These are phyloP conservation scores for Calonectria pauciramosa DNA, from an alignment of 2,329 filamentous ascomycete genomes.

Conservation along the genomic window DNA sequence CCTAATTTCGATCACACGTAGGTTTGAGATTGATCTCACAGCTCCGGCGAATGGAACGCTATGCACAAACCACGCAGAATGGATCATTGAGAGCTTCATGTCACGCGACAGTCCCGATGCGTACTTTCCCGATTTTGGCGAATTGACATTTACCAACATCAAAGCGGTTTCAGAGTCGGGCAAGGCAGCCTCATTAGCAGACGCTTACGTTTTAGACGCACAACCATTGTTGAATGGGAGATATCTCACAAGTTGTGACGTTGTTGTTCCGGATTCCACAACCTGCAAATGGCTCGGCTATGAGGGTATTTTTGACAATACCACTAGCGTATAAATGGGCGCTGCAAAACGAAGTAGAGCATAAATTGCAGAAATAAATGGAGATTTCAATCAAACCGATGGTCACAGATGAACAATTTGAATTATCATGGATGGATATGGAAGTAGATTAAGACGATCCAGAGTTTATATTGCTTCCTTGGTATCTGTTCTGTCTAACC, in stretches of 20 bases:
- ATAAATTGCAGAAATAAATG: no score
- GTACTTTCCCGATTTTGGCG: slow-evolving; percentile 21
- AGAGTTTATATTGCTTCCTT: no score
- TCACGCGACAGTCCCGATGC: not conserved
- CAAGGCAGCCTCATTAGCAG: not conserved
- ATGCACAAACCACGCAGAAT: slow-evolving; percentile 24
- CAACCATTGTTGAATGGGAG: not conserved
- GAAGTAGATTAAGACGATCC: no score
- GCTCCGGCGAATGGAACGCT: slow-evolving; percentile 19
- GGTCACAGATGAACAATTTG: no score
- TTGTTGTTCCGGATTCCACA: slow-evolving; percentile 9
- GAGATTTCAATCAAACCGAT: no score
- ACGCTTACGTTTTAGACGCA: slow-evolving; percentile 7
- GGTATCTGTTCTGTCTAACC: no score
- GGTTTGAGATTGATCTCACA: slow-evolving; percentile 11
- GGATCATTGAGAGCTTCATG: slow-evolving; percentile 27
- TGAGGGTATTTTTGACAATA: slow-evolving; percentile 15
- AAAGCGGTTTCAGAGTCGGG: slow-evolving; percentile 20
- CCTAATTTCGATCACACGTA: not conserved
- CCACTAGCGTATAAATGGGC: not conserved
- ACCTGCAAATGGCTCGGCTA: slow-evolving; percentile 26
- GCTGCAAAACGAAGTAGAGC: not conserved
- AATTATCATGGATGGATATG: no score
- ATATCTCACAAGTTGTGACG: slow-evolving; percentile 1
- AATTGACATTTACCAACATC: slow-evolving; percentile 16